These are phyloP conservation scores for Neospermospora avenae DNA, from an alignment of 2,329 filamentous ascomycete genomes.

Conservation along the genomic window DNA sequence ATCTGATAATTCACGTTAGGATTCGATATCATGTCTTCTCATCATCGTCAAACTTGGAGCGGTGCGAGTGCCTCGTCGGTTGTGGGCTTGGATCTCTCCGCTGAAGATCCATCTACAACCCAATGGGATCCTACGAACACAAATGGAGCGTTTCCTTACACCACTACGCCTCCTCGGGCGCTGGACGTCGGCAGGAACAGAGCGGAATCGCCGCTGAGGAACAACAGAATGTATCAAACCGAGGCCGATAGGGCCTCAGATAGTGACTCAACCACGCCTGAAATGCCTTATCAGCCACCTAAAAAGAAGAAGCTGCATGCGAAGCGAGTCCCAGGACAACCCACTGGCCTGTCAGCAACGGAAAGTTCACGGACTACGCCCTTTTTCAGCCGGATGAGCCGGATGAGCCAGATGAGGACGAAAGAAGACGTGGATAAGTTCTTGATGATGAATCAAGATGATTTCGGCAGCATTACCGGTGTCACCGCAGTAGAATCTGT, in stretches of 20 bases:
- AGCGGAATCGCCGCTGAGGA: not conserved
- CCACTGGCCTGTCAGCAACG: not conserved
- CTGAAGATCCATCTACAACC: not conserved
- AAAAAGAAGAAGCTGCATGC: not conserved
- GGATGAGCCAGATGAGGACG: too few relatives aligned
- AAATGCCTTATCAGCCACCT: not conserved
- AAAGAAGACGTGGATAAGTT: not conserved
- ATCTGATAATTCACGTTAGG: not conserved
- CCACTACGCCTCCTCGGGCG: not conserved
- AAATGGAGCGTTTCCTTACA: not conserved
- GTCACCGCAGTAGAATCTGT: not conserved
- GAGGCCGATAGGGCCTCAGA: not conserved
- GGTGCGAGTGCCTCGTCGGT: not conserved
- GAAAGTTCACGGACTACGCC: not conserved
- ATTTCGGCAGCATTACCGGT: not conserved
- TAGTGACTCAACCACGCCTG: not conserved
- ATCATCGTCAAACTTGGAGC: not conserved
- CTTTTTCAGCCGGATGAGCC: not conserved
- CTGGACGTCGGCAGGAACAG: not conserved
- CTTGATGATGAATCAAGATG: not conserved
- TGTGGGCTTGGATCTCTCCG: not conserved
- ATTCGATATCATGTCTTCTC: not conserved
- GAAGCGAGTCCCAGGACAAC: not conserved
- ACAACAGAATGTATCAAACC: not conserved
- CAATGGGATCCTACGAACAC: not conserved